phyloP scores from a whole-genome alignment of 306 rosid species.

The Quercus bicolor region DNA sequence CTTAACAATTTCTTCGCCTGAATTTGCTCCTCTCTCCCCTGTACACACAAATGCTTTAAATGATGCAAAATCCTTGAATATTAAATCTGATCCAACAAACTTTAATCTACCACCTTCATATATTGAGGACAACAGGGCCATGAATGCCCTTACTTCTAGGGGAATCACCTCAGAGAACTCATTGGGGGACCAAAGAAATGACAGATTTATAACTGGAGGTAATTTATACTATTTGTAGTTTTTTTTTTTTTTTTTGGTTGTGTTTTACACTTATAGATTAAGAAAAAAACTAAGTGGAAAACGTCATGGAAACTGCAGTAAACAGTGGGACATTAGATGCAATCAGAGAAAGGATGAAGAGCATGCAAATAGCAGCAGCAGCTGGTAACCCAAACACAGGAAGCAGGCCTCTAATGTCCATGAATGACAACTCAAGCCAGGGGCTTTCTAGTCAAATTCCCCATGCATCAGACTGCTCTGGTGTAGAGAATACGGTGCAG shows the following conservation, averaged over 20 bases:
- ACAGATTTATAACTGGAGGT: slow-evolving; percentile 87
- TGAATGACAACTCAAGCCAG: slow-evolving; percentile 56
- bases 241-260: not conserved
- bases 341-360: slow-evolving; percentile 93
- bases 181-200: slow-evolving; percentile 68
- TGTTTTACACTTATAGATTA: not conserved
- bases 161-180: slow-evolving; percentile 61
- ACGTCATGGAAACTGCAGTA: slow-evolving; percentile 45
- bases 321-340: slow-evolving; percentile 93
- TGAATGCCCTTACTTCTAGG: slow-evolving; percentile 53
- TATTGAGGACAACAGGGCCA: slow-evolving; percentile 63
- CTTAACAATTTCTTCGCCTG: slow-evolving; percentile 74
- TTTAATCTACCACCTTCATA: slow-evolving; percentile 79
- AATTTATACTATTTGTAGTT: slow-evolving; percentile 11
- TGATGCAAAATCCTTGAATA: slow-evolving; percentile 59
- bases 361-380: slow-evolving; percentile 86
- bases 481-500: slow-evolving; percentile 54
- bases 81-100: slow-evolving; percentile 74
- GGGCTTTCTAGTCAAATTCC: slow-evolving; percentile 56
- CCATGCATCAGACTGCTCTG: slow-evolving; percentile 44
- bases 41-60: slow-evolving; percentile 70
- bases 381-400: slow-evolving; percentile 63
- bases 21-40: slow-evolving; percentile 82
- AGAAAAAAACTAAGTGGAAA: slow-evolving; percentile 9
- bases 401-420: slow-evolving; percentile 50